Conservation (phyloP, 768 basidiomycete genomes). For the Amanita jacksonii region DNA sequence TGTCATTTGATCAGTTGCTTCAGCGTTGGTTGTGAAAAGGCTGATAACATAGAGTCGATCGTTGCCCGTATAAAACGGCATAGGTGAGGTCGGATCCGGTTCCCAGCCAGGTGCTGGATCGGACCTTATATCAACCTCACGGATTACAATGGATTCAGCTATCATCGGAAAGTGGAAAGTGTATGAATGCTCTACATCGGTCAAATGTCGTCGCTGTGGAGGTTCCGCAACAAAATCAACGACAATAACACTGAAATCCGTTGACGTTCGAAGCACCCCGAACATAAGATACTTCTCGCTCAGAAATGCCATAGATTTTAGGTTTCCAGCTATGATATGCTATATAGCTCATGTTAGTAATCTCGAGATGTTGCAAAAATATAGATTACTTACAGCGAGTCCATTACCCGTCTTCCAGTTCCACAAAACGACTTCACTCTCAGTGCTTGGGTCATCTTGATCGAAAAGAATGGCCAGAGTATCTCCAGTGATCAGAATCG, state of each 20-base stretch:
- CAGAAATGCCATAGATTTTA: slow-evolving; percentile 36
- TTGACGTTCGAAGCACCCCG: slow-evolving; percentile 15
- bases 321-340: slow-evolving; percentile 21
- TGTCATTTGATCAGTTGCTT: slow-evolving; percentile 17
- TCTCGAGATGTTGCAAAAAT: too few species aligned
- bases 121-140: slow-evolving; percentile 36
- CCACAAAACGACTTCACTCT: slow-evolving; percentile 48
- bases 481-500: slow-evolving; percentile 46
- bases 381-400: slow-evolving; percentile 33
- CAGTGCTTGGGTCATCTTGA: slow-evolving; percentile 19
- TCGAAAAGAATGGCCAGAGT: slow-evolving; percentile 41
- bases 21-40: slow-evolving; percentile 27
- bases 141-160: slow-evolving; percentile 15
- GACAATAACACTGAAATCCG: slow-evolving; percentile 24
- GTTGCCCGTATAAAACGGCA: slow-evolving; percentile 36
- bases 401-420: slow-evolving; percentile 53
- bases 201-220: slow-evolving; percentile 18
- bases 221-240: slow-evolving; percentile 29
- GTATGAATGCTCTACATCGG: slow-evolving; percentile 24
- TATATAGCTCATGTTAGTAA: slow-evolving; percentile 11
- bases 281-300: slow-evolving; percentile 30
- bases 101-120: slow-evolving; percentile 43
- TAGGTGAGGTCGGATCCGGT: slow-evolving; percentile 21
- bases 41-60: slow-evolving; percentile 40
- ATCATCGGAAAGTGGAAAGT: slow-evolving; percentile 35